A percentile compares a stretch with the other conserved stretches of the same genome.
phyloP scores from a whole-genome alignment of 805 yeast species.

The Maudiozyma barnettii region DNA sequence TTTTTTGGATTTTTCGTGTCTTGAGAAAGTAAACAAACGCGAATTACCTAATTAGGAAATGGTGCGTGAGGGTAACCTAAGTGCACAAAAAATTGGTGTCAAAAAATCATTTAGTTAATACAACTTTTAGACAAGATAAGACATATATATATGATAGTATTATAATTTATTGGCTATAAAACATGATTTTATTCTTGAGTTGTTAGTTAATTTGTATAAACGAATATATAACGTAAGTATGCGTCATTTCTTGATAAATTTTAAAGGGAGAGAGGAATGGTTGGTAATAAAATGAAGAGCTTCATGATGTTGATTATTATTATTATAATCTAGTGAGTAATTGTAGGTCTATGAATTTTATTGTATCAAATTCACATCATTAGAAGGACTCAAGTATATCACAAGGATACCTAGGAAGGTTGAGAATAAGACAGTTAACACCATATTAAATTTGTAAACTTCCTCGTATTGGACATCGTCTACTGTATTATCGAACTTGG shows the following conservation, averaged over 20 bases:
- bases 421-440: slow-evolving; percentile 15
- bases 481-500: slow-evolving; percentile 31
- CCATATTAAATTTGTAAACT: slow-evolving; percentile 20
- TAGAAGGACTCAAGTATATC: not conserved
- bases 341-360: too few relatives aligned
- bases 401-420: slow-evolving; percentile 3
- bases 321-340: too few relatives aligned
- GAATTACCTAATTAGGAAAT: not conserved
- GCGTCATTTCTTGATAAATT: not conserved
- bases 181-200: not conserved
- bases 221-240: not conserved
- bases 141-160: too few relatives aligned
- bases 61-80: not conserved
- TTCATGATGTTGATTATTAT: too few relatives aligned
- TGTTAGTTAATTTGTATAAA: not conserved
- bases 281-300: too few relatives aligned
- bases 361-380: too few relatives aligned
- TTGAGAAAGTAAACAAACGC: not conserved
- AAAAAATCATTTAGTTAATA: not conserved
- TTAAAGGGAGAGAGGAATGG: too few relatives aligned
- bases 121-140: not conserved
- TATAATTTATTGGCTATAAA: too few relatives aligned
- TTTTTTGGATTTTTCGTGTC: not conserved
- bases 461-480: slow-evolving; percentile 15
- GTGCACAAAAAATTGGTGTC: too few relatives aligned